Percentiles rank a stretch among this genome's conserved stretches.
phyloP scores from a whole-genome alignment of 495 filamentous ascomycete genomes.

The Talaromyces ruber region DNA sequence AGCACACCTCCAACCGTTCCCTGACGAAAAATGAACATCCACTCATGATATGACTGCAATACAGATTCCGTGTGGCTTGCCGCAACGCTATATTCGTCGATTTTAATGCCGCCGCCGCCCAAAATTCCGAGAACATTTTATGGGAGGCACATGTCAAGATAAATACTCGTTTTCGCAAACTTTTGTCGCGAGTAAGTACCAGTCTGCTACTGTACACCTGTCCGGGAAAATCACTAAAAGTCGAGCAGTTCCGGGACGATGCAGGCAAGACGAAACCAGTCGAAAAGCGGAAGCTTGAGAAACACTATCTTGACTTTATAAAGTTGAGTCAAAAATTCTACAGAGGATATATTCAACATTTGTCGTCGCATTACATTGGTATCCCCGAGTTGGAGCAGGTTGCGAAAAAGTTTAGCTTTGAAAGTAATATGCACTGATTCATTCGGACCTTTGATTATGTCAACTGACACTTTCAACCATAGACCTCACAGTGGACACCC shows the following conservation, averaged over 20 bases:
- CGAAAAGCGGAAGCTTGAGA: slow-evolving; percentile 68
- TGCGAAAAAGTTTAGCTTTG: slow-evolving; percentile 57
- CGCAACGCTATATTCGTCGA: slow-evolving; percentile 65
- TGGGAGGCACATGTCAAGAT: slow-evolving; percentile 75
- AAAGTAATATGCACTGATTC: slow-evolving; percentile 27
- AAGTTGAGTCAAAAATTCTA: slow-evolving; percentile 85
- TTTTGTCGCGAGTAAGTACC: slow-evolving; percentile 39
- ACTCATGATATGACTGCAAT: slow-evolving; percentile 9
- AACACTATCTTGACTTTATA: slow-evolving; percentile 72
- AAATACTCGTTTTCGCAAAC: slow-evolving; percentile 67
- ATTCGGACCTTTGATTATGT: neutral
- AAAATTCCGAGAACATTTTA: slow-evolving; percentile 57
- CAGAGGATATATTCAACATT: slow-evolving; percentile 67
- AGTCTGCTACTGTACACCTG: neutral
- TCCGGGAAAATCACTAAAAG: neutral
- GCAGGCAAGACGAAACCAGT: slow-evolving; percentile 57
- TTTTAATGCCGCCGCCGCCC: slow-evolving; percentile 55
- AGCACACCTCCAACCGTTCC: slow-evolving; percentile 16
- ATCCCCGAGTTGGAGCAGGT: slow-evolving; percentile 66
- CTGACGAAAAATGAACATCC: neutral
- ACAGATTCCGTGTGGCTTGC: slow-evolving; percentile 61
- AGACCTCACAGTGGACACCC: slow-evolving; percentile 29
- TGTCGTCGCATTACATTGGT: slow-evolving; percentile 63
- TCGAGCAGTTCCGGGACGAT: slow-evolving; percentile 41
- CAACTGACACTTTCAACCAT: slow-evolving; percentile 9